A percentile compares a stretch with the other conserved stretches of the same genome.
phyloP scores from a whole-genome alignment of 352 stramenopile genomes.

The Globisporangium nunn region DNA sequence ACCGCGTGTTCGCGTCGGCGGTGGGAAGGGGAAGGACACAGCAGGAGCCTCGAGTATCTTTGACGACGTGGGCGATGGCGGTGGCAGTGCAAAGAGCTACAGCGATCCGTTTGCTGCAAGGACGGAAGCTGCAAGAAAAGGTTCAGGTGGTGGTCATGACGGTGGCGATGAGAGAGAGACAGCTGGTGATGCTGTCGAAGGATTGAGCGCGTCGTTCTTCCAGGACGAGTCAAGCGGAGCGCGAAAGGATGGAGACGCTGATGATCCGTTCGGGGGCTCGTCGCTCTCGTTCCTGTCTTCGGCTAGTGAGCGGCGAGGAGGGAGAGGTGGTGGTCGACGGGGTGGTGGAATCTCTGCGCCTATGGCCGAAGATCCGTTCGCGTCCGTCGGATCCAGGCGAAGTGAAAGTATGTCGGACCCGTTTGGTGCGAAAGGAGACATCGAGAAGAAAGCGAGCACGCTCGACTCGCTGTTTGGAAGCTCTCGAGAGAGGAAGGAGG shows the following conservation, averaged over 20 bases:
- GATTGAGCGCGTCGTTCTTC: constrained; percentile 31
- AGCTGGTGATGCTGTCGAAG: constrained; percentile 5
- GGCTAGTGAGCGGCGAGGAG: constrained; percentile 18
- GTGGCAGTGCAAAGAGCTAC: background rate
- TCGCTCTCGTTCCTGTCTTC: constrained; percentile 19
- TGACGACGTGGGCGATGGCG: background rate
- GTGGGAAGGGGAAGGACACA: constrained; percentile 3
- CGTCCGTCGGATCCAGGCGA: background rate
- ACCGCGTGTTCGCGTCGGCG: constrained; percentile 4
- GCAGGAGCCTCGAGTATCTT: background rate
- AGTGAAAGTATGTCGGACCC: background rate
- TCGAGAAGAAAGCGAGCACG: background rate
- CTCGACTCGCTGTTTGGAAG: constrained; percentile 26
- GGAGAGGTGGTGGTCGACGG: constrained; percentile 6
- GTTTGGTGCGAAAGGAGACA: background rate
- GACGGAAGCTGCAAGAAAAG: background rate
- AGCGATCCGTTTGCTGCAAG: constrained; percentile 5
- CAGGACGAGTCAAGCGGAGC: constrained; percentile 7
- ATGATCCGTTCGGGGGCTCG: constrained; percentile 8
- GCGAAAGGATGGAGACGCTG: background rate
- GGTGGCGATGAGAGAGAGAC: background rate
- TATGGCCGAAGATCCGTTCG: constrained; percentile 12
- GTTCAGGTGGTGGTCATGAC: background rate
- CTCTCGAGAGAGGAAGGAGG: constrained; percentile 1
- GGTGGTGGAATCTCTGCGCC: background rate